Base-by-base conservation (phyloP, 148 eudicot genomes). In the Heliamphora exappendiculata region DNA sequence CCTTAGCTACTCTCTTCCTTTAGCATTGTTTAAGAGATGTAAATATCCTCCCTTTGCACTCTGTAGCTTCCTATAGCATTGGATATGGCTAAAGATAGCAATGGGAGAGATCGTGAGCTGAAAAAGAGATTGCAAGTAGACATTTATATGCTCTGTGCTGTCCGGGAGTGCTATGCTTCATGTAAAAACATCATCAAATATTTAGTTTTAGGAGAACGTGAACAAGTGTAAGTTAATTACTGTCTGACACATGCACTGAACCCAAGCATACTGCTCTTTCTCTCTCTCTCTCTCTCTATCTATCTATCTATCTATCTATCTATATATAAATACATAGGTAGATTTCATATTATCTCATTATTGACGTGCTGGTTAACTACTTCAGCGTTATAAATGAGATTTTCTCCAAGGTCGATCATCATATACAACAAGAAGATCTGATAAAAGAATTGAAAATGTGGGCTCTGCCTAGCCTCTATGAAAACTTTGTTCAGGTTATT, bases 71-170 rank as follows among this genome's bases (percentile, higher is more conserved):
- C 93, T 17, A 82, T 89, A 82, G 93, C 93, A 67, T 75, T 87
- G 74, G 89, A 89, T 81, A 89, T 89, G 93, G 93, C 93, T 26
- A 85, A 84, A 78, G 89, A 87, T 81, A 84, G 87, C 85, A 81
- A 76, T 50, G 85, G 83, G 41, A 89, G 79, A 77, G 89, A 84
- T 64, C 77, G 75, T 67, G 93, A 87, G 74, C 85, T 89, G 41
- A 83, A 80, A 69, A 89, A 89, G 66, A 81, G 88, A 79, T 70
- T 89, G 81, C 57, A 72, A 13, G 58, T 78, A 53, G 93, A 89
- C 75, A 55, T 11, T 57, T 89, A 87, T 49, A 89, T 87, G 93
- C 75, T 51, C 39, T 81, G 77, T 78, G 90, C 93, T 55, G 86
- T 87, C 49, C 81, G 79, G 42, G 93, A 89, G 77, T 87, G 93